These are phyloP conservation scores for Prunus salicina DNA, from an alignment of 306 rosid genomes.

Conservation along the genomic window DNA sequence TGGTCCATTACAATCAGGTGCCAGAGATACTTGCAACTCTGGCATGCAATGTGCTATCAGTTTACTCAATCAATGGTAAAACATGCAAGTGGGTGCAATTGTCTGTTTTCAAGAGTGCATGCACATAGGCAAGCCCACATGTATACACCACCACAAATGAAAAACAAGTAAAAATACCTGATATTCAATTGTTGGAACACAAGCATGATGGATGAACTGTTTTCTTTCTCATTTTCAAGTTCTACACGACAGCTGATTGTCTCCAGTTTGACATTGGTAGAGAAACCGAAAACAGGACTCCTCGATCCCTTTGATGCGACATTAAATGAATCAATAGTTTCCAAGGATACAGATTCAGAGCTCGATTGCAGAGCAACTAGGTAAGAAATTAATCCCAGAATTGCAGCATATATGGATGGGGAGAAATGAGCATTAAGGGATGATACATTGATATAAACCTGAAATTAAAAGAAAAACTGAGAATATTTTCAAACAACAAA, in stretches of 20 bases:
- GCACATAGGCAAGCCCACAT: neutral
- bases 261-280: conserved; percentile 44
- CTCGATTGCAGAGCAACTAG: conserved; percentile 25
- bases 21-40: too few species aligned
- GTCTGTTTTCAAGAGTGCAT: neutral
- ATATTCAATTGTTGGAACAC: conserved; percentile 44
- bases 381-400: conserved; percentile 38
- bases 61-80: neutral
- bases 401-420: conserved; percentile 57
- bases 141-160: neutral
- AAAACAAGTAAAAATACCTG: conserved; percentile 35
- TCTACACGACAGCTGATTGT: conserved; percentile 50
- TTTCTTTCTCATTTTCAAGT: conserved; percentile 59
- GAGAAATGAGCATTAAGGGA: conserved; percentile 61
- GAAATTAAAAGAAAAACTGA: conserved; percentile 29
- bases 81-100: neutral
- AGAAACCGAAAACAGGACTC: conserved; percentile 43
- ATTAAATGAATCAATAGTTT: conserved; percentile 21
- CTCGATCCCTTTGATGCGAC: conserved; percentile 23
- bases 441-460: conserved; percentile 53
- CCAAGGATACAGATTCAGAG: conserved; percentile 32
- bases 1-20: neutral
- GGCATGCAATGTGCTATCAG: neutral
- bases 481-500: neutral
- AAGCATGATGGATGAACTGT: conserved; percentile 44